phyloP scores from a whole-genome alignment of 2,329 filamentous ascomycete genomes.

The Claviceps digitariae region DNA sequence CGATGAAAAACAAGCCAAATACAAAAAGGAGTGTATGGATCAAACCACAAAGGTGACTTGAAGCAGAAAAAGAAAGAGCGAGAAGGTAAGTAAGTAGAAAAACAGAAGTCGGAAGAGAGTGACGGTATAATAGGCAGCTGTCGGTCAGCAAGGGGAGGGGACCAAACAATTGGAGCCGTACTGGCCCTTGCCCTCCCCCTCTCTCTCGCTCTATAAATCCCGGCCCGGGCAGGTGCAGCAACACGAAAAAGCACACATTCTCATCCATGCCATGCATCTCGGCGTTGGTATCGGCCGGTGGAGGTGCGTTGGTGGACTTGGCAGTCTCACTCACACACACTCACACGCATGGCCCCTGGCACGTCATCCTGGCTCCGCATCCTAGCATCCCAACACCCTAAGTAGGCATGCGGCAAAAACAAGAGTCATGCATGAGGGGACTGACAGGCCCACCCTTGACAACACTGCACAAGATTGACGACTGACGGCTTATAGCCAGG shows the following conservation, averaged over 20 bases:
- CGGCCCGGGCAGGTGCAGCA: background rate
- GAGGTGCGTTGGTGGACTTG: background rate
- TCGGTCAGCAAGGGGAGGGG: constrained; percentile 5
- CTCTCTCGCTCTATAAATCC: too few relatives aligned
- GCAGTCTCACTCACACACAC: background rate
- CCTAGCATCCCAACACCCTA: background rate
- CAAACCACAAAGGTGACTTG: constrained; percentile 2
- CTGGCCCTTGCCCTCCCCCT: background rate
- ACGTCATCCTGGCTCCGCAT: background rate
- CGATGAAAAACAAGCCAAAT: constrained; percentile 8
- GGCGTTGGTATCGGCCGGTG: background rate
- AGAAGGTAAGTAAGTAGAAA: background rate
- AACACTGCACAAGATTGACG: background rate
- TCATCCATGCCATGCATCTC: background rate
- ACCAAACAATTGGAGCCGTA: constrained; percentile 1
- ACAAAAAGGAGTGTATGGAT: constrained; percentile 18
- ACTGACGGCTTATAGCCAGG: background rate
- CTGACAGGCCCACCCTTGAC: background rate
- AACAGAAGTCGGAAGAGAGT: constrained; percentile 6
- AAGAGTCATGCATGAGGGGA: background rate
- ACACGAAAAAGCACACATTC: background rate
- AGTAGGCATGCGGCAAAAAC: background rate
- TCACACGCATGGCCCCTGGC: background rate
- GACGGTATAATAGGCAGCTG: constrained; percentile 8
- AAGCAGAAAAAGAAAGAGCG: background rate